Conservation (phyloP, 2,329 filamentous ascomycete genomes). For the Apiospora aurea region DNA sequence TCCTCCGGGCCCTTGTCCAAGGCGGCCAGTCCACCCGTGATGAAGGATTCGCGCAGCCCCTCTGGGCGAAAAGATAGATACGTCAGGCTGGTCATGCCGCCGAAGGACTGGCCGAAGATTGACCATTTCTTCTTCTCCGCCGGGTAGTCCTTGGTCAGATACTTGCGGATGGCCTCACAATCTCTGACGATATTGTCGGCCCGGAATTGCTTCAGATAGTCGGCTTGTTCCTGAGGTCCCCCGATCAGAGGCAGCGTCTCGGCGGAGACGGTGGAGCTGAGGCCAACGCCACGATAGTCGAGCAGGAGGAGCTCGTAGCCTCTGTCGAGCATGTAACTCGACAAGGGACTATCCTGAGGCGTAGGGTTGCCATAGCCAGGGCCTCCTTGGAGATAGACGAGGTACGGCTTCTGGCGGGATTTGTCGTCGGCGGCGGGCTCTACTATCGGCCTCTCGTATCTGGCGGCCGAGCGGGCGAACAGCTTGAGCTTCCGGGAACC, state of each 20-base stretch:
- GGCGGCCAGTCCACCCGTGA: conserved; percentile 84
- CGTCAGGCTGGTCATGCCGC: conserved; percentile 83
- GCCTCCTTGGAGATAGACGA: conserved; percentile 84
- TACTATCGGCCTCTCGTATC: conserved; percentile 68
- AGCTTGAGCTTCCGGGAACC: conserved; percentile 69
- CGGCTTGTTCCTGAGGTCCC: conserved; percentile 71
- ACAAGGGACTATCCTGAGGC: conserved; percentile 77
- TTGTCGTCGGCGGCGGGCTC: conserved; percentile 48
- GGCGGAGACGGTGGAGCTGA: conserved; percentile 81
- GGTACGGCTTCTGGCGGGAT: conserved; percentile 57
- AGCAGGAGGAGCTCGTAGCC: conserved; percentile 87
- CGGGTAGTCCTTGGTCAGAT: conserved; percentile 73
- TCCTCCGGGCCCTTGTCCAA: conserved; percentile 74
- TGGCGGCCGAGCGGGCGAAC: conserved; percentile 78
- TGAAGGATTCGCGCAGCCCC: conserved; percentile 81
- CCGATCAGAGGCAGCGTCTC: conserved; percentile 72
- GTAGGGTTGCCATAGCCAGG: conserved; percentile 80
- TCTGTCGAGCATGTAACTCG: conserved; percentile 73
- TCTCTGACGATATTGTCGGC: conserved; percentile 92
- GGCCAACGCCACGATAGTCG: conserved; percentile 90
- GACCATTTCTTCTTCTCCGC: conserved; percentile 80
- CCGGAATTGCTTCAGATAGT: conserved; percentile 84
- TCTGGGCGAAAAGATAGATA: conserved; percentile 85
- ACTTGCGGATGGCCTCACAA: conserved; percentile 82
- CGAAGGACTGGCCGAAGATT: conserved; percentile 89